Evolutionary conservation across 305 asterid species (phyloP), one percentile per base, ranked within the genome.

Genomic region (Caryopteris hybrid): DNA sequence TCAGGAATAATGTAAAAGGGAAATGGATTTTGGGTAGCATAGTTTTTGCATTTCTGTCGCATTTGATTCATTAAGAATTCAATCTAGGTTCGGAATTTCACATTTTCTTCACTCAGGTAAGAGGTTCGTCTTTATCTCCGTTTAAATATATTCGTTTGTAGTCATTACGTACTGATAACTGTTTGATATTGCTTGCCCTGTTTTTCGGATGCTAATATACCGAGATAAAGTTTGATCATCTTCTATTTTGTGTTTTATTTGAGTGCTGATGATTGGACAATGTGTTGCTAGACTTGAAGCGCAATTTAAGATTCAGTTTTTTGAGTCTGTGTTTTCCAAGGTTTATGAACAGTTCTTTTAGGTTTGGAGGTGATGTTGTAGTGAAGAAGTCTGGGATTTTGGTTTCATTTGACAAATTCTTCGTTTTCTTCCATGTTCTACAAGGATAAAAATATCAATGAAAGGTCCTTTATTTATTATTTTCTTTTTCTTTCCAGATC

Each of bases 31-130:
- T 50, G 61, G 76, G 27, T 80, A 71, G 72, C 68, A 46, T 18
- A 55, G 11, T 38, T 38, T 48, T 69, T 31, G 63, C 50, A 60
- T 51, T 43, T 45, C 50, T 45, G 29, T 22, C 33, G 73, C 73
- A 36, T 50, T 65, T 72, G 73, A 43, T 65, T 66, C 16, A n/a
- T 59, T 41, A 12, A 55, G 57, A 25, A 17, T 57, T 46, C 66
- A 25, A 43, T 4, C 12, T 62, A 42, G 41, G 54, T 17, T 74
- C 53, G 54, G 73, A 53, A 62, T 71, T 41, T 42, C 69, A 64
- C 55, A 45, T 56, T 47, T 25, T 67, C 66, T 67, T 41, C 46
- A 38, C 62, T 55, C 74, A 14, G 86, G 87, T 83, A 72, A 81
- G 78, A 46, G 43, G 27, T 54, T 61, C 71, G 10, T 6, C 11